phyloP scores from a whole-genome alignment of 768 basidiomycete genomes.

The Russula ochroleuca region DNA sequence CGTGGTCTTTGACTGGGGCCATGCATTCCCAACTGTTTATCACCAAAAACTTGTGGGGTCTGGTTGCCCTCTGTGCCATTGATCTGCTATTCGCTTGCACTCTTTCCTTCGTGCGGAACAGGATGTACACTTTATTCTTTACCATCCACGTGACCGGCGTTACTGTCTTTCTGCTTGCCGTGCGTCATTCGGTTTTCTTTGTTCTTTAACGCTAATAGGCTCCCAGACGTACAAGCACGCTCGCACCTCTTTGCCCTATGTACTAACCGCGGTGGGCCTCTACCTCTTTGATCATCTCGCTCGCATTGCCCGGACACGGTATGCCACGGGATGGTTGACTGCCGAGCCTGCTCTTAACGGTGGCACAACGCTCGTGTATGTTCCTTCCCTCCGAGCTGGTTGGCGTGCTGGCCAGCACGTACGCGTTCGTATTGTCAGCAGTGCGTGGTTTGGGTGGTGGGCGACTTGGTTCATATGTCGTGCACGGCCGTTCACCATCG shows the following conservation, averaged over 20 bases:
- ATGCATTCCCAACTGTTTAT: background rate
- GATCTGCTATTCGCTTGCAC: conserved; percentile 40
- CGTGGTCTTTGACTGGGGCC: conserved; percentile 14
- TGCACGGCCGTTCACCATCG: conserved; percentile 42
- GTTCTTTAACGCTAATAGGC: background rate
- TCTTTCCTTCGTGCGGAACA: conserved; percentile 40
- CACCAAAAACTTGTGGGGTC: conserved; percentile 29
- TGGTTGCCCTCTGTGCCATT: conserved; percentile 37
- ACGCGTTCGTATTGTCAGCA: conserved; percentile 44
- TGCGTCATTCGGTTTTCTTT: background rate
- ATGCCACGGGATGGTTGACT: conserved; percentile 42
- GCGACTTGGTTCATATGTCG: conserved; percentile 19
- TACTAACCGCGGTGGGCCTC: conserved; percentile 38
- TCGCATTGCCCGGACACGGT: conserved; percentile 46
- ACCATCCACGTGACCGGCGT: conserved; percentile 43
- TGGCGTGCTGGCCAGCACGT: conserved; percentile 63
- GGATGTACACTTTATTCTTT: conserved; percentile 45
- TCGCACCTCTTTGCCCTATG: conserved; percentile 40
- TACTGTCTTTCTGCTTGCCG: conserved; percentile 38
- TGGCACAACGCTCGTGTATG: conserved; percentile 44
- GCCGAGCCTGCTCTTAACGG: conserved; percentile 41
- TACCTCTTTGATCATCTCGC: conserved; percentile 46
- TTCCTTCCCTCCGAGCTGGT: conserved; percentile 44
- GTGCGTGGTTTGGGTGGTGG: conserved; percentile 39
- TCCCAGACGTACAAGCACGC: conserved; percentile 28